These are phyloP conservation scores for Tripidium arundinaceum DNA, from an alignment of 202 grass and related monocot species.

Conservation along the genomic window DNA sequence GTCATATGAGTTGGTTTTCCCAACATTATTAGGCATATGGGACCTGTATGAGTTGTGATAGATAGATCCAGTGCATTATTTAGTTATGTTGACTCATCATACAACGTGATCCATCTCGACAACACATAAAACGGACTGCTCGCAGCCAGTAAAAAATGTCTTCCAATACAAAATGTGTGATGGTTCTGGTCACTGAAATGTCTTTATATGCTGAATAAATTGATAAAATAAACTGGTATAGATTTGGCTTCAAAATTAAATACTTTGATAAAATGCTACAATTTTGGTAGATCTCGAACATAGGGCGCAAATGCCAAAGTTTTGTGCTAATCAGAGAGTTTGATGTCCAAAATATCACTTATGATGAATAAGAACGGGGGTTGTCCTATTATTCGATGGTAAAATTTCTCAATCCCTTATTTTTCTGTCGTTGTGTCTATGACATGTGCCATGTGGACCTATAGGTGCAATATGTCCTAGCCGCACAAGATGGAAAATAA, in stretches of 20 bases:
- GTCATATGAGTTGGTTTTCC: background rate
- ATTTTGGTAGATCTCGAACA: background rate
- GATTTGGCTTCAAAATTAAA: background rate
- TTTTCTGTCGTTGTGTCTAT: background rate
- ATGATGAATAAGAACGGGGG: background rate
- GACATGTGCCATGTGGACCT: background rate
- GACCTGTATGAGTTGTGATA: constrained; percentile 18
- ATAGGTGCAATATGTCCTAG: background rate
- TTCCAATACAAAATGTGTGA: background rate
- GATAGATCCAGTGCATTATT: background rate
- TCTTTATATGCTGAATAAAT: background rate
- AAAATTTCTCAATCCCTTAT: background rate
- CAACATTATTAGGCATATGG: constrained; percentile 14
- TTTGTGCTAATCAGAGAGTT: background rate
- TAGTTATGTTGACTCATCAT: background rate
- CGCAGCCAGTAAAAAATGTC: background rate
- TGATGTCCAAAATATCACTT: background rate
- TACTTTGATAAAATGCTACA: background rate
- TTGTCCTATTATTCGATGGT: background rate
- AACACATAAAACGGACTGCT: background rate
- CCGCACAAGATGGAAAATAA: background rate
- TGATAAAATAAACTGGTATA: background rate
- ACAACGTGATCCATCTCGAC: background rate
- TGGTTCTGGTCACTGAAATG: background rate
- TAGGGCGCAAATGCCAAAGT: background rate